Evolutionary conservation across 768 basidiomycete genomes (phyloP).

Genomic region (Porphyrellus cyaneotinctus): DNA sequence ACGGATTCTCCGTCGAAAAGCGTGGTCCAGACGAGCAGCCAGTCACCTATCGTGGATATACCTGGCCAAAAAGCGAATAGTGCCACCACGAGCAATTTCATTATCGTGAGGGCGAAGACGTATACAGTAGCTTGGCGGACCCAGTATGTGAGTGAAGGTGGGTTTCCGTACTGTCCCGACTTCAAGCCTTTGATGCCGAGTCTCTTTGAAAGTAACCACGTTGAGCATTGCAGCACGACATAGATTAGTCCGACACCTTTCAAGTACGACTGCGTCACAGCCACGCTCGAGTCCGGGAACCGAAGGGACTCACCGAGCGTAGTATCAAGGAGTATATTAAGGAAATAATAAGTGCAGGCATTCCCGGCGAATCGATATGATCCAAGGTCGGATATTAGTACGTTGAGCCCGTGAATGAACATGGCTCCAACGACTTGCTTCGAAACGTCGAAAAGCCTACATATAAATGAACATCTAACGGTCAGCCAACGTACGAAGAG

Average conservation of each 20-base stretch:
- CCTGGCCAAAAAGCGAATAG: slow-evolving; percentile 69
- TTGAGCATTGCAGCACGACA: slow-evolving; percentile 59
- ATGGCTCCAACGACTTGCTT: slow-evolving; percentile 88
- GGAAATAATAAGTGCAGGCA: slow-evolving; percentile 89
- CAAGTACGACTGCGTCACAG: slow-evolving; percentile 6
- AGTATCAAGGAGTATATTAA: slow-evolving; percentile 83
- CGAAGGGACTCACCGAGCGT: slow-evolving; percentile 55
- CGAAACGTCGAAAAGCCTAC: slow-evolving; percentile 86
- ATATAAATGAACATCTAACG: not conserved
- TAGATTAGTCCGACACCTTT: slow-evolving; percentile 80
- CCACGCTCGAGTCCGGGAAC: not conserved
- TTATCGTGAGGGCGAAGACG: slow-evolving; percentile 70
- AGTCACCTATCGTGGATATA: slow-evolving; percentile 75
- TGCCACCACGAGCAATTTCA: slow-evolving; percentile 88
- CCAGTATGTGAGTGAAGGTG: slow-evolving; percentile 74
- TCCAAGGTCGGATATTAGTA: slow-evolving; percentile 73
- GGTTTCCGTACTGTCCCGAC: slow-evolving; percentile 85
- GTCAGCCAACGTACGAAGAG: slow-evolving; percentile 4
- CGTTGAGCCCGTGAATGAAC: slow-evolving; percentile 76
- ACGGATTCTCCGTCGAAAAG: slow-evolving; percentile 57
- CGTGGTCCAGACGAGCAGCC: slow-evolving; percentile 77
- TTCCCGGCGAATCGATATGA: slow-evolving; percentile 70
- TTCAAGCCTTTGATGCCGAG: slow-evolving; percentile 71
- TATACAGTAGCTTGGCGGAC: slow-evolving; percentile 77
- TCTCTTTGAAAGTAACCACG: slow-evolving; percentile 59